Evolutionary conservation across 2,329 filamentous ascomycete genomes (phyloP).

Genomic region (Fusarium sp.): DNA sequence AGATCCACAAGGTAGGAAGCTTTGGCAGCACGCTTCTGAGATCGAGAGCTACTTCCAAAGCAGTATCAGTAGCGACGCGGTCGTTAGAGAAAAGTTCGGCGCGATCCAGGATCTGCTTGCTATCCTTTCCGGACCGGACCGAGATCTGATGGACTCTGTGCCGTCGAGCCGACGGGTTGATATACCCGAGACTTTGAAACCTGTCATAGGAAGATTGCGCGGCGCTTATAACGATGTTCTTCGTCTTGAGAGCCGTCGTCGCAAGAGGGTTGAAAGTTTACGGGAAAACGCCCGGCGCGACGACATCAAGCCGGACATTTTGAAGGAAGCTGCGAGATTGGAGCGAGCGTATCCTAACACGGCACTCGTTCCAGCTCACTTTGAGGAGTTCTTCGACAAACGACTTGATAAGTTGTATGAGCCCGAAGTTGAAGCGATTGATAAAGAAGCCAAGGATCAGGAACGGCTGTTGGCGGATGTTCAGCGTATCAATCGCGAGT

Average conservation of each 20-base stretch:
- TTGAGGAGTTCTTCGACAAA: slow-evolving; percentile 89
- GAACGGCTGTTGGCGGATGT: slow-evolving; percentile 75
- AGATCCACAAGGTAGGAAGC: slow-evolving; percentile 72
- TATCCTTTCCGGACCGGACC: slow-evolving; percentile 81
- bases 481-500: slow-evolving; percentile 79
- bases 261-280: slow-evolving; percentile 81
- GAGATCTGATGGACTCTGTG: slow-evolving; percentile 86
- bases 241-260: slow-evolving; percentile 81
- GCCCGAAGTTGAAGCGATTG: slow-evolving; percentile 75
- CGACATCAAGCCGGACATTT: slow-evolving; percentile 86
- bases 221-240: slow-evolving; percentile 85
- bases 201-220: slow-evolving; percentile 79
- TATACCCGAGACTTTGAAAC: slow-evolving; percentile 83
- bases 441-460: slow-evolving; percentile 80
- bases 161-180: slow-evolving; percentile 83
- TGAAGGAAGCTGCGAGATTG: slow-evolving; percentile 83
- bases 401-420: slow-evolving; percentile 82
- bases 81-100: slow-evolving; percentile 81
- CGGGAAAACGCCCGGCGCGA: slow-evolving; percentile 84
- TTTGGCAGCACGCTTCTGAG: slow-evolving; percentile 79
- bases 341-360: slow-evolving; percentile 89
- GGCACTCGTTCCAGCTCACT: slow-evolving; percentile 85
- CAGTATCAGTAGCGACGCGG: slow-evolving; percentile 63
- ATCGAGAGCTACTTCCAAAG: slow-evolving; percentile 87
- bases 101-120: slow-evolving; percentile 79